Conservation (phyloP, 2,329 filamentous ascomycete genomes). For the Claviceps sp. region DNA sequence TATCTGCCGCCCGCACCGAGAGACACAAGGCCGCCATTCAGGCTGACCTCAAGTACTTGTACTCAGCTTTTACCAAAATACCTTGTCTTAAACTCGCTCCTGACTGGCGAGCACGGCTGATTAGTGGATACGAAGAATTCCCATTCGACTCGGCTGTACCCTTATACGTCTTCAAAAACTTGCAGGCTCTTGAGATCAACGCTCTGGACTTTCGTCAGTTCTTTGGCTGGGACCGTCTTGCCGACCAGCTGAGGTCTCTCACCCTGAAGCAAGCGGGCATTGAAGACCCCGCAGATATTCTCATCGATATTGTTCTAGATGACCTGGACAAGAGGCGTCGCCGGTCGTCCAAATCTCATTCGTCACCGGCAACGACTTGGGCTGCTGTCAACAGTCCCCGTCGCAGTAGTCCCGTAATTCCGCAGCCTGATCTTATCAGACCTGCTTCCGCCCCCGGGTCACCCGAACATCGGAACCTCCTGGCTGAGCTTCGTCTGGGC, state of each 20-base stretch:
- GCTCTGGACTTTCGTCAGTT: conserved; percentile 95
- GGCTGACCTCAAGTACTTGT: conserved; percentile 86
- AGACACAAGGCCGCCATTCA: conserved; percentile 78
- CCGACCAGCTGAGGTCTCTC: conserved; percentile 81
- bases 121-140: conserved; percentile 91
- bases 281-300: conserved; percentile 78
- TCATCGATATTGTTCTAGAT: conserved; percentile 88
- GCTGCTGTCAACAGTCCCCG: conserved; percentile 41
- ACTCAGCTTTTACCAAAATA: conserved; percentile 97
- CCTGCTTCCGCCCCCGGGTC: conserved; percentile 58
- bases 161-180: conserved; percentile 92
- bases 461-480: conserved; percentile 33
- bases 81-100: conserved; percentile 79
- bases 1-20: conserved; percentile 70
- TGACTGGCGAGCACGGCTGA: conserved; percentile 84
- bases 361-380: conserved; percentile 65
- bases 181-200: conserved; percentile 85
- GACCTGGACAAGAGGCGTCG: conserved; percentile 88
- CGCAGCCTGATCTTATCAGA: conserved; percentile 52
- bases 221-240: conserved; percentile 89
- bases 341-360: conserved; percentile 73
- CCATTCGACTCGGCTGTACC: conserved; percentile 96
- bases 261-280: conserved; percentile 78
- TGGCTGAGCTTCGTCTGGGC: conserved; percentile 40
- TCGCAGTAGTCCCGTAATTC: conserved; percentile 51